Base-by-base conservation (phyloP, 306 rosid species). In the Quercus engelmannii region DNA sequence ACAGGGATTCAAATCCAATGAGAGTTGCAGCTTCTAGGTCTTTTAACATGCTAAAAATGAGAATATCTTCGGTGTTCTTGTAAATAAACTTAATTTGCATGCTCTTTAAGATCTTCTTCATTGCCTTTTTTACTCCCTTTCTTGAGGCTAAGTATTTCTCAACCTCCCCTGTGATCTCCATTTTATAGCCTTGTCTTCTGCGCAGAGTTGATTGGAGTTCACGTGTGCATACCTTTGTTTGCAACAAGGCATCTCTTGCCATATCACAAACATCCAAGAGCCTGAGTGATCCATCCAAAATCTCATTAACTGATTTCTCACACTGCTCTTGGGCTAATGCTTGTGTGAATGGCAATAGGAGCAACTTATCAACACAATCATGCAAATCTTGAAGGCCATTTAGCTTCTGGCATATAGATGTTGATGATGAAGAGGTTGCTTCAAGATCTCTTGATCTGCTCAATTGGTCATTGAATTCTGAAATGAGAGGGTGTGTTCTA, bases 21-120 rank as follows among this genome's bases (percentile, higher is more conserved):
- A 83, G 78, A 41, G 83, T 80, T 23, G 43, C 75, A 28, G 56
- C 75, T 71, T 83, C 83, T 78, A 80, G 83, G 78, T 73, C 85
- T 74, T 75, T 86, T 46, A 83, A 69, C 67, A 83, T 13, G 58
- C 70, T 78, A 64, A 69, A 81, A 73, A 87, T 54, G 35, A 31
- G 78, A 7, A 49, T 78, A 41, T 80, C 76, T 11, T 79, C 81
- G 31, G 76, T 80, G 74, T 55, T 76, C 64, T 75, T 69, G 18
- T 85, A 82, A 61, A 54, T 74, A 19, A 74, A 64, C 55, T 74
- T 84, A 35, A 69, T 78, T 78, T 85, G 80, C 69, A 74, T 84
- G 55, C 28, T 19, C 70, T 74, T 67, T 5, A 78, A 78, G 71
- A 75, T 59, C 75, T 81, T 81, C 73, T 67, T 69, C 30, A 59